Conservation (phyloP, 164 flowering plant genomes). For the Echeveria elegans region DNA sequence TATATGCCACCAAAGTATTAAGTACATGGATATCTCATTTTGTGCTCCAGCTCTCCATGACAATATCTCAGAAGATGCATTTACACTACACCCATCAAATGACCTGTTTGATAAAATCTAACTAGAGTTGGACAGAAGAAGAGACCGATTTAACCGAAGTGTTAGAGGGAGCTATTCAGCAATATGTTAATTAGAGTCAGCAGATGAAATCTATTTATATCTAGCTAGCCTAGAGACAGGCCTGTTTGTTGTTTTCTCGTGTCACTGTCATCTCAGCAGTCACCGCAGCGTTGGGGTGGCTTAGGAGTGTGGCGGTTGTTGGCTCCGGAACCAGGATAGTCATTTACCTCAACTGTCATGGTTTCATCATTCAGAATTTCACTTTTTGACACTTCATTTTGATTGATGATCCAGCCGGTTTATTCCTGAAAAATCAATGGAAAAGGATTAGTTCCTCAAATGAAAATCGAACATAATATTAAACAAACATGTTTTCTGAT, state of each 20-base stretch:
- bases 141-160: neutral
- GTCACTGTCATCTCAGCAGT: constrained; percentile 15
- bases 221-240: neutral
- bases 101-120: too few relatives aligned
- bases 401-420: neutral
- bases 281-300: constrained; percentile 22
- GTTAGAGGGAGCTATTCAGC: neutral
- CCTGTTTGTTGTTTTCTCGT: neutral
- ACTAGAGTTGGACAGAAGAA: too few relatives aligned
- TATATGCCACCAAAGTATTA: too few relatives aligned
- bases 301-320: constrained; percentile 54
- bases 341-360: constrained; percentile 25
- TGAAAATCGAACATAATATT: neutral
- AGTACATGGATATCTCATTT: too few relatives aligned
- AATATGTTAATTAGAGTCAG: neutral
- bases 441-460: neutral
- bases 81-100: too few relatives aligned
- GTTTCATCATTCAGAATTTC: constrained; percentile 19
- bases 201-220: neutral
- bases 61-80: too few relatives aligned
- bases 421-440: neutral
- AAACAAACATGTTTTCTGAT: neutral
- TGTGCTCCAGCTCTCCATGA: too few relatives aligned
- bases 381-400: neutral
- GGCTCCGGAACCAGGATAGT: constrained; percentile 63